Evolutionary conservation across 2,329 filamentous ascomycete species (phyloP).

Genomic region (Fusarium nelsonii): DNA sequence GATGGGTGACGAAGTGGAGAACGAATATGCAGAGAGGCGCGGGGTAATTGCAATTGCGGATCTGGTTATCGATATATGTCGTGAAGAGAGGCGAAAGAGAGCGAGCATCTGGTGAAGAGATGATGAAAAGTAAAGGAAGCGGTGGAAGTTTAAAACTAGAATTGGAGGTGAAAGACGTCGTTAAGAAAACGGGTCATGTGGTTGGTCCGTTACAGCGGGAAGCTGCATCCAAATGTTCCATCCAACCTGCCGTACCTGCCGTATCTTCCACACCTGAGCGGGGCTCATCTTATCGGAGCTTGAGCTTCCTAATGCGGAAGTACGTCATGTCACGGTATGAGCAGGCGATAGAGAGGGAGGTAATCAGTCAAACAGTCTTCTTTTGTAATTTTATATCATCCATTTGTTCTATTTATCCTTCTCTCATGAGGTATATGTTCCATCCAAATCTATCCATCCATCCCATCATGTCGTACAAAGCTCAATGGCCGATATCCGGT

Average conservation of each 20-base stretch:
- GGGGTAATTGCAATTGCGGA: constrained; percentile 25
- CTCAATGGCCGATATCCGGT: constrained; percentile 17
- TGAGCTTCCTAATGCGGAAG: constrained; percentile 15
- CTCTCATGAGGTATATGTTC: constrained; percentile 5
- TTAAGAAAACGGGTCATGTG: constrained; percentile 33
- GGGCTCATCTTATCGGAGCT: constrained; percentile 41
- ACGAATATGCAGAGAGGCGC: constrained; percentile 26
- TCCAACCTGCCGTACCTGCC: neutral
- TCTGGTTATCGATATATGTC: constrained; percentile 25
- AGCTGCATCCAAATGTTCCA: constrained; percentile 23
- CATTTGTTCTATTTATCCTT: neutral
- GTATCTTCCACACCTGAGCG: constrained; percentile 22
- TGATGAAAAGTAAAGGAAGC: constrained; percentile 22
- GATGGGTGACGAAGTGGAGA: constrained; percentile 52
- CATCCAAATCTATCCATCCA: neutral
- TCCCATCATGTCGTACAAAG: constrained; percentile 11
- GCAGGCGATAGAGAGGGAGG: too few species aligned
- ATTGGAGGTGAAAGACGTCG: constrained; percentile 24
- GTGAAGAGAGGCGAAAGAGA: constrained; percentile 30
- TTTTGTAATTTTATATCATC: neutral
- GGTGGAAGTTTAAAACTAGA: constrained; percentile 19
- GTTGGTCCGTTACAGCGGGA: constrained; percentile 30
- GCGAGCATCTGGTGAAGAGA: constrained; percentile 40
- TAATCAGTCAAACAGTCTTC: too few species aligned
- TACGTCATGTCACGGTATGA: neutral